Evolutionary conservation across 2,329 filamentous ascomycete species (phyloP).

Genomic region (Paecilomyces variotii): DNA sequence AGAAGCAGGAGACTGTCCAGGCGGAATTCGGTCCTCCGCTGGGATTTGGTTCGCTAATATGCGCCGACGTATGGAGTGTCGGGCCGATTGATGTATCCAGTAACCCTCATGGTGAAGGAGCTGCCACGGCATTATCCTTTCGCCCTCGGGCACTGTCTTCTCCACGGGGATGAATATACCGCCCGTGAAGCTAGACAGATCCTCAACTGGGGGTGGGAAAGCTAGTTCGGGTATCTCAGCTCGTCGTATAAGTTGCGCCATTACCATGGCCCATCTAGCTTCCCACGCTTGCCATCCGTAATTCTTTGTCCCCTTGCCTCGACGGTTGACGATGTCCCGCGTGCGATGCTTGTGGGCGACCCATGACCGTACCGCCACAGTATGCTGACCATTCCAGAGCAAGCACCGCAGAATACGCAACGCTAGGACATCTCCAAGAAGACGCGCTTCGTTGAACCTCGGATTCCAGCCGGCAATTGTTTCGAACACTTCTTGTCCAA

Average conservation of each 20-base stretch:
- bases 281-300: constrained; percentile 97
- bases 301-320: constrained; percentile 75
- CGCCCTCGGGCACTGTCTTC: constrained; percentile 41
- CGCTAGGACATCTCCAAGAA: constrained; percentile 72
- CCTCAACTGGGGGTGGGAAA: constrained; percentile 18
- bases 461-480: constrained; percentile 83
- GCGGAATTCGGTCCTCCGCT: constrained; percentile 49
- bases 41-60: constrained; percentile 48
- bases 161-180: constrained; percentile 43
- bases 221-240: constrained; percentile 43
- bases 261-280: constrained; percentile 58
- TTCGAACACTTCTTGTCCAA: constrained; percentile 78
- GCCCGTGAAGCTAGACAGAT: constrained; percentile 17
- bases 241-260: constrained; percentile 52
- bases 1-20: constrained; percentile 48
- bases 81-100: constrained; percentile 49
- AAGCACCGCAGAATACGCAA: constrained; percentile 76
- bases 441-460: constrained; percentile 86
- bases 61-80: constrained; percentile 44
- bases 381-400: constrained; percentile 71
- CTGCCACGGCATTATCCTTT: constrained; percentile 50
- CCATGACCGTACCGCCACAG: constrained; percentile 73
- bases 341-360: constrained; percentile 66
- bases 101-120: constrained; percentile 56
- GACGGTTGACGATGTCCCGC: constrained; percentile 68